phyloP scores from a whole-genome alignment of 2,329 filamentous ascomycete genomes.

The Chalaropsis thielavioides region DNA sequence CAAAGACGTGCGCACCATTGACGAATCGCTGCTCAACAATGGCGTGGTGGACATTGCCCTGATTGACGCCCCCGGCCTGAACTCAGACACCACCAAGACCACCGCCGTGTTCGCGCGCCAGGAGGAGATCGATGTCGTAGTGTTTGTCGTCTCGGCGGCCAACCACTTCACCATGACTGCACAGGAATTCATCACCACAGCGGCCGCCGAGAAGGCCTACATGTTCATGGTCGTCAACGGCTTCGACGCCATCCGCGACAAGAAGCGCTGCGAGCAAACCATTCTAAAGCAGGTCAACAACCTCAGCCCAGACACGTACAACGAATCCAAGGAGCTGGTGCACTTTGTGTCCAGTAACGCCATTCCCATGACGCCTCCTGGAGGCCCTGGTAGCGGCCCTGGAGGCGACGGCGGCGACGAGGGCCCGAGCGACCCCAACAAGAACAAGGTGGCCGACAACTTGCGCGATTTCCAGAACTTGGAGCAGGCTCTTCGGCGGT shows the following conservation, averaged over 20 bases:
- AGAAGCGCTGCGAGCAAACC: slow-evolving; percentile 79
- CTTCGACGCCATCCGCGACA: slow-evolving; percentile 86
- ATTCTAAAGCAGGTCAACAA: slow-evolving; percentile 78
- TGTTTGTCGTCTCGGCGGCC: slow-evolving; percentile 93
- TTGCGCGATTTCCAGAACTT: slow-evolving; percentile 78
- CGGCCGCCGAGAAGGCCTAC: slow-evolving; percentile 92
- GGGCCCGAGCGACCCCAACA: slow-evolving; percentile 38
- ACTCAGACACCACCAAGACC: slow-evolving; percentile 91
- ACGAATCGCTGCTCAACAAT: slow-evolving; percentile 91
- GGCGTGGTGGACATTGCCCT: slow-evolving; percentile 95
- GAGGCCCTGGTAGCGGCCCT: slow-evolving; percentile 38
- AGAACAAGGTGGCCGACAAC: slow-evolving; percentile 80
- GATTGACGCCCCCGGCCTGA: slow-evolving; percentile 90
- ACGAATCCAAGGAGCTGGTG: slow-evolving; percentile 82
- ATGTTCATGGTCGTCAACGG: slow-evolving; percentile 99
- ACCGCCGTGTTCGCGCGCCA: slow-evolving; percentile 94
- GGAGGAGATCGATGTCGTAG: slow-evolving; percentile 96
- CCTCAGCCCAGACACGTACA: slow-evolving; percentile 84
- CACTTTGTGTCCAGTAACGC: slow-evolving; percentile 98
- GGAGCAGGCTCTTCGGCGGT: slow-evolving; percentile 76
- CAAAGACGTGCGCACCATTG: slow-evolving; percentile 73
- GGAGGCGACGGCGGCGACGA: slow-evolving; percentile 35
- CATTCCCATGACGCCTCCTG: slow-evolving; percentile 56
- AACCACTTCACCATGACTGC: slow-evolving; percentile 97
- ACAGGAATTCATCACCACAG: slow-evolving; percentile 95